A percentile compares a stretch with the other conserved stretches of the same genome.
phyloP scores from a whole-genome alignment of 805 yeast species.

The Tetrapisispora fleetii region DNA sequence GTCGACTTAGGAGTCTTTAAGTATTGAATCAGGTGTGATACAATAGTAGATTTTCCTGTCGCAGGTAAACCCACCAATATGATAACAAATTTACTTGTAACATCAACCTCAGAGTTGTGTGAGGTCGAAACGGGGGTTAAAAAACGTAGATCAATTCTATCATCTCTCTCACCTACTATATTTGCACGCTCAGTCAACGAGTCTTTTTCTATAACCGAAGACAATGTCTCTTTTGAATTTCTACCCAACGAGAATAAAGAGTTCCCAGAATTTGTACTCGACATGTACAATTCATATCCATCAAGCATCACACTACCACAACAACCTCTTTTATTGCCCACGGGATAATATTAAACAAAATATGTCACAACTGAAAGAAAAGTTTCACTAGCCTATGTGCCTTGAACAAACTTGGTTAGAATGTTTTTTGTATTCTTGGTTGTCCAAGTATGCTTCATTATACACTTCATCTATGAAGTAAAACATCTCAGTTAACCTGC shows the following conservation, averaged over 20 bases:
- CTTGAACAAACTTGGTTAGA: too few relatives aligned
- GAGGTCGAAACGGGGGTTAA: not conserved
- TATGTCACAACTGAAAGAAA: too few relatives aligned
- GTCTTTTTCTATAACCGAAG: not conserved
- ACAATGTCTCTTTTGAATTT: not conserved
- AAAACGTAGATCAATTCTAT: not conserved
- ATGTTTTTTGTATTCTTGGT: too few relatives aligned
- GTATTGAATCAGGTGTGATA: constrained; percentile 52
- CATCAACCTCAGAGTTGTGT: not conserved
- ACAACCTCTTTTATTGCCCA: too few relatives aligned
- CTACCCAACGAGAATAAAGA: constrained; percentile 21
- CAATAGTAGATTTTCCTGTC: constrained; percentile 63
- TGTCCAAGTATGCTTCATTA: too few relatives aligned
- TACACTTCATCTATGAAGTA: too few relatives aligned
- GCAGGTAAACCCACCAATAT: constrained; percentile 74
- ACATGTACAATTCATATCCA: constrained; percentile 1
- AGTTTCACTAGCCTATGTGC: too few relatives aligned
- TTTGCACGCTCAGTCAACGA: not conserved
- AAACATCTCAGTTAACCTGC: too few relatives aligned
- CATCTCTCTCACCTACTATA: too few relatives aligned
- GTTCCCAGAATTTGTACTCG: constrained; percentile 15
- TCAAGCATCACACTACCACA: not conserved
- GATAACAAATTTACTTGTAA: constrained; percentile 42
- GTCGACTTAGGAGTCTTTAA: constrained; percentile 30
- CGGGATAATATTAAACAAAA: too few relatives aligned